A percentile compares a stretch with the other conserved stretches of the same genome.
Conservation (phyloP, 768 basidiomycete genomes). For the Suillus subluteus region DNA sequence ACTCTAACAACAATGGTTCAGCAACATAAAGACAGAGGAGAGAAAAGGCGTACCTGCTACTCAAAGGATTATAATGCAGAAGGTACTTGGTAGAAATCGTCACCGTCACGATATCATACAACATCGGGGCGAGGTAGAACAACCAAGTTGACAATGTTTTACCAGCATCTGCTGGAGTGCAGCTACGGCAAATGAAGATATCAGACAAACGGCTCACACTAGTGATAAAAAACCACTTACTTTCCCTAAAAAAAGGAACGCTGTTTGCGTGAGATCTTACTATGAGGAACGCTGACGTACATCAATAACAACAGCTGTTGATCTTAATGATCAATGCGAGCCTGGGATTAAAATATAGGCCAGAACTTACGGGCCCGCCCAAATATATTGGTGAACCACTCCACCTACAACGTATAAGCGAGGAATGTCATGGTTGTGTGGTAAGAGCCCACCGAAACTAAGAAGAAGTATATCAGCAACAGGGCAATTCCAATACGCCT, state of each 20-base stretch:
- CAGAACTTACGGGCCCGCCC: conserved; percentile 49
- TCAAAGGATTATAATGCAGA: not conserved
- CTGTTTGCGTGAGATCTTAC: conserved; percentile 1
- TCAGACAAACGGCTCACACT: not conserved
- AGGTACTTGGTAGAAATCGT: conserved; percentile 10
- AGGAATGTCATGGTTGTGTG: conserved; percentile 1
- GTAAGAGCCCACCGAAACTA: conserved; percentile 44
- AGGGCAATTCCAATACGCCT: conserved; percentile 43
- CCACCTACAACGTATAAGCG: conserved; percentile 41
- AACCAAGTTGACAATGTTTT: conserved; percentile 50
- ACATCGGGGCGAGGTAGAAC: conserved; percentile 60
- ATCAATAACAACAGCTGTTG: conserved; percentile 21
- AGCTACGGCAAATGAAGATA: conserved; percentile 40
- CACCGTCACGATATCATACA: conserved; percentile 58
- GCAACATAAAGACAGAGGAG: not conserved
- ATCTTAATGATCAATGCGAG: conserved; percentile 14
- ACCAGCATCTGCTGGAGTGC: conserved; percentile 42
- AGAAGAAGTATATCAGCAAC: conserved; percentile 41
- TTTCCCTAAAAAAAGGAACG: conserved; percentile 35
- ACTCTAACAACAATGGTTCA: not conserved
- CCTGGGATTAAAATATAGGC: conserved; percentile 11
- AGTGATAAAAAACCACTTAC: conserved; percentile 23
- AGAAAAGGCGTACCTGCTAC: not conserved
- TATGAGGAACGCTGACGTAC: conserved; percentile 23
- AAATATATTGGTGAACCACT: conserved; percentile 61